Percentiles rank a stretch among this genome's conserved stretches.
phyloP scores from a whole-genome alignment of 2,329 filamentous ascomycete species.

The Trichoderma sp. region DNA sequence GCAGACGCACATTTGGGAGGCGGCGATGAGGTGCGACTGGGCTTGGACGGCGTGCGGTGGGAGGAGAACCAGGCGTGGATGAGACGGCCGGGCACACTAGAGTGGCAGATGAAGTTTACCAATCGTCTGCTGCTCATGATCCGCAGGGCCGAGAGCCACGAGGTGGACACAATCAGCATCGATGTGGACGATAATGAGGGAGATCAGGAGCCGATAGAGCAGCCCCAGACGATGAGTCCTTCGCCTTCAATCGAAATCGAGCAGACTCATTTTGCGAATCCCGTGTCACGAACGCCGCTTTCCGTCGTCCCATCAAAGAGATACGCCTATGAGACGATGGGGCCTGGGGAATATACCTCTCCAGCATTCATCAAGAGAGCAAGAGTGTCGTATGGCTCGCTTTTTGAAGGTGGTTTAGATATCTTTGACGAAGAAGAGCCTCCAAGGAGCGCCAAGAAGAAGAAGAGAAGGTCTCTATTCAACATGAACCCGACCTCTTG shows the following conservation, averaged over 20 bases:
- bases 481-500: constrained; percentile 68
- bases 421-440: constrained; percentile 60
- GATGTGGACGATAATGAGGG: constrained; percentile 38
- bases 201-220: constrained; percentile 22
- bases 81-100: constrained; percentile 53
- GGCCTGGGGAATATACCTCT: constrained; percentile 65
- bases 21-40: constrained; percentile 72
- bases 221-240: neutral
- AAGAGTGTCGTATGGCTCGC: constrained; percentile 67
- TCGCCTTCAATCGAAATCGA: constrained; percentile 6
- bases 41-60: constrained; percentile 70
- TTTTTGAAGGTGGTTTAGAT: constrained; percentile 65
- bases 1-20: constrained; percentile 70
- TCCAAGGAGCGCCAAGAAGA: constrained; percentile 60
- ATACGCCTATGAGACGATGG: constrained; percentile 39
- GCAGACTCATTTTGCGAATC: neutral
- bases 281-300: constrained; percentile 16
- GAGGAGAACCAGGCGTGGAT: constrained; percentile 52
- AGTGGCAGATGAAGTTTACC: constrained; percentile 61
- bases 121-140: constrained; percentile 51
- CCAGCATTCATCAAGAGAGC: constrained; percentile 78
- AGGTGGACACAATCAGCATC: constrained; percentile 55
- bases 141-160: constrained; percentile 46
- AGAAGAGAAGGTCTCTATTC: constrained; percentile 72
- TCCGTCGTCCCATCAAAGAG: constrained; percentile 38